Base-by-base conservation (phyloP, 108 stramenopile genomes). In the Licmophora abbreviata region DNA sequence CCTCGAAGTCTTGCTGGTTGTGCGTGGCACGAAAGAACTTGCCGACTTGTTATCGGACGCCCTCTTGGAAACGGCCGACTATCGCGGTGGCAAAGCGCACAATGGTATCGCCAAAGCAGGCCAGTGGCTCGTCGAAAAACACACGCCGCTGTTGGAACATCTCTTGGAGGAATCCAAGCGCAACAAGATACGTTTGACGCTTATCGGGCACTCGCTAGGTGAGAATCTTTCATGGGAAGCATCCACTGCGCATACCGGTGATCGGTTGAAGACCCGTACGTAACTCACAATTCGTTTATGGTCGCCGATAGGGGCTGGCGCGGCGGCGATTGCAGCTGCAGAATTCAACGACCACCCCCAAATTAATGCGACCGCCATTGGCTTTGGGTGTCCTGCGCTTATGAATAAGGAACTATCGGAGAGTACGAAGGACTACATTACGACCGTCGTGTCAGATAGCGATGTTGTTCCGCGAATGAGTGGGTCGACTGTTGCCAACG, bases 1-100 rank as follows among this genome's bases (percentile, higher is more conserved):
- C 67, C 30, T 87, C 36, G 81, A 80, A 52, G 76, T 92, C 10
- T 36, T 91, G 30, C 41, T 92, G 34, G 83, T 73, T 24, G 76
- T 92, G 8, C 71, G 89, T 20, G 89, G 89, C 15, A 87, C 89
- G n/a, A 81, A 81, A 28, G 66, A 69, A 11, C 56, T 92, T 63
- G 74, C 67, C 0, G 89, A 92, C 44, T 56, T 85, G 0, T 61
- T 92, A 12, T 83, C 89, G 26, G 85, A 87, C 70, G 71, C 85
- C 20, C 44, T 92, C 36, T 59, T 75, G 28, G 81, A 81, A 46
- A 68, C 63, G 21, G 74, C 55, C 17, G 69, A 68, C 25, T 92
- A 87, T 51, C 55, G 61, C 28, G 78, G 64, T 38, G 88, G 89
- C 1, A 64, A 75, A 43, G 82, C 82, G 1, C 89, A 92, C 58